Evolutionary conservation across 2,329 filamentous ascomycete species (phyloP).

Genomic region (Xylaria arbuscula): DNA sequence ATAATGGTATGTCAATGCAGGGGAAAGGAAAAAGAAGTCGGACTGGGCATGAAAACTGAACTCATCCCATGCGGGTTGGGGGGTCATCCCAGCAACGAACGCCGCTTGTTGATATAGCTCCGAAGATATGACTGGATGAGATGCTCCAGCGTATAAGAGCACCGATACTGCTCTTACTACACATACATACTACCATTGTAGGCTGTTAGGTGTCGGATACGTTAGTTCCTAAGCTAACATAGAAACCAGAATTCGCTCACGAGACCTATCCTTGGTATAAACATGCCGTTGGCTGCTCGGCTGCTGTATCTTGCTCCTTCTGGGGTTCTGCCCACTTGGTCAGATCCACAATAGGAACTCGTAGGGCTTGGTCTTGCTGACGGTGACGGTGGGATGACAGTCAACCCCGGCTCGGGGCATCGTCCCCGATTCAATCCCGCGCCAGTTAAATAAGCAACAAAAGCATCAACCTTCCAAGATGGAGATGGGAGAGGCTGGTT

Average conservation of each 20-base stretch:
- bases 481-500: not conserved
- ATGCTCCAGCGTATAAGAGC: constrained; percentile 4
- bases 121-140: constrained; percentile 22
- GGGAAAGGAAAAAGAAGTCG: constrained; percentile 28
- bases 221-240: not conserved
- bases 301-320: constrained; percentile 1
- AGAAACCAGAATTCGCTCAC: not conserved
- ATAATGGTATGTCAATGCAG: constrained; percentile 36
- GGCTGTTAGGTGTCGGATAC: not conserved
- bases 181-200: not conserved
- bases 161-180: constrained; percentile 1
- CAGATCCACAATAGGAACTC: constrained; percentile 25
- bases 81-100: constrained; percentile 27
- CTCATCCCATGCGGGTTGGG: constrained; percentile 26
- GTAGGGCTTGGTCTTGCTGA: constrained; percentile 31
- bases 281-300: constrained; percentile 3
- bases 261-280: not conserved
- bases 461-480: not conserved
- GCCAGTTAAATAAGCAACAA: constrained; percentile 10
- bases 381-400: constrained; percentile 11
- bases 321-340: constrained; percentile 4
- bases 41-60: constrained; percentile 18
- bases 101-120: constrained; percentile 22
- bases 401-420: constrained; percentile 8
- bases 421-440: constrained; percentile 2